Base-by-base conservation (phyloP, 139 green algal genomes). In the Coelastrella sp. region DNA sequence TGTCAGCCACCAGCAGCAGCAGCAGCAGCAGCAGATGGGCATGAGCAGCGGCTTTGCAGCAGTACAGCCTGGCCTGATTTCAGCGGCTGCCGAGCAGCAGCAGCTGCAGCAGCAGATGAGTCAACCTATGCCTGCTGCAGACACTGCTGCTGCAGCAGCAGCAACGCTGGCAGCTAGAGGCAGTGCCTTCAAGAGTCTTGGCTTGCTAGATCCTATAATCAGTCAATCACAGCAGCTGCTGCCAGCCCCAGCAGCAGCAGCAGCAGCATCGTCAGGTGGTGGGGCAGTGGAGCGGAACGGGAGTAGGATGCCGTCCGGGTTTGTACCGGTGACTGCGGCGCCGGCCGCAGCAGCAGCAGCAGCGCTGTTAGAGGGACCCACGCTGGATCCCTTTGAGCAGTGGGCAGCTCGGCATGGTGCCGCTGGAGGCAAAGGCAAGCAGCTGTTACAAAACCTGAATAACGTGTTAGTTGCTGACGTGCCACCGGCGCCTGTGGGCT, bases 361-460 rank as follows among this genome's bases (percentile, higher is more conserved):
- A 85, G 80, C 57, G 11, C 59, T 86, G 3, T 23, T 86, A 19
- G 23, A 64, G 14, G 80, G 59, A 3, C 80, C 80, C 13, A 86
- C n/a, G 47, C 22, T 86, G 6, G 80, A 86, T 75, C 60, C 80
- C 23, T 86, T 86, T 11, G 80, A 86, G 59, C 80, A 74, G 7
- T 86, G 80, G 80, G 59, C 80, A 16, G 22, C 60, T 16, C 10
- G 60, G 22, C 80, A 86, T 75, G 80, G 80, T 6, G 59, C 60
- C 2, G 11, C 61, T 54, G 80, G 80, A 7, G 57, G 22, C 11
- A 86, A 86, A 59, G 80, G 80, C n/a, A 68, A 75, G 11, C 59
- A 75, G 32, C 19, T 86, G 10, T 59, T 86, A 22, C 58, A 68
- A 22, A 23, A 19, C 10, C 80, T 86, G 13, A 65, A 65, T 59